Conservation (phyloP, 2,329 filamentous ascomycete genomes). For the Macrophomina pseudophaseolina region DNA sequence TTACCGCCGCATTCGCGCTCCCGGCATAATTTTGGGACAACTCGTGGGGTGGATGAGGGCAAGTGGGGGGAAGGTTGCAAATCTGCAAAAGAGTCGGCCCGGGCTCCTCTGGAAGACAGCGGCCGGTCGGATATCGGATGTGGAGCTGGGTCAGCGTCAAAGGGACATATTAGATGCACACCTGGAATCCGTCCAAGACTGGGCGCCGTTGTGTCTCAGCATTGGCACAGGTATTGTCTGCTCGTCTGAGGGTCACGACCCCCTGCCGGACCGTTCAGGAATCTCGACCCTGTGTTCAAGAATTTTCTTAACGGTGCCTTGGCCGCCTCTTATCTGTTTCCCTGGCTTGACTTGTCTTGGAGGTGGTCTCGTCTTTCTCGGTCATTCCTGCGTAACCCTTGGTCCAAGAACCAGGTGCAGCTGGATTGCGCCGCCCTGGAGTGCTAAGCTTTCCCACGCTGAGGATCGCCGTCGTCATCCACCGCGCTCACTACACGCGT, state of each 20-base stretch:
- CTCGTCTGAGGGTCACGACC: constrained; percentile 6
- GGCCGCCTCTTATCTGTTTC: constrained; percentile 23
- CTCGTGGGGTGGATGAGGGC: constrained; percentile 1
- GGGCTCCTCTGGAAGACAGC: not conserved
- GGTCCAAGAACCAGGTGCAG: constrained; percentile 26
- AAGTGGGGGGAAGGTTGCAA: constrained; percentile 2
- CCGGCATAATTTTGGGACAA: not conserved
- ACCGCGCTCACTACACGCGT: constrained; percentile 21
- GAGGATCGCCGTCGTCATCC: constrained; percentile 10
- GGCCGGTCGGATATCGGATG: constrained; percentile 14
- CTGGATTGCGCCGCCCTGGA: constrained; percentile 14
- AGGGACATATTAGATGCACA: constrained; percentile 6
- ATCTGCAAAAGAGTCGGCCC: constrained; percentile 5
- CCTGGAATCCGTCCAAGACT: constrained; percentile 20
- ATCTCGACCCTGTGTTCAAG: constrained; percentile 24
- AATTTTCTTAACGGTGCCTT: constrained; percentile 24
- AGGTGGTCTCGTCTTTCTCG: constrained; percentile 17
- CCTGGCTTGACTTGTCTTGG: constrained; percentile 27
- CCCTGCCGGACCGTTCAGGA: constrained; percentile 21
- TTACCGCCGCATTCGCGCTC: not conserved
- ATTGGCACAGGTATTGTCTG: constrained; percentile 20
- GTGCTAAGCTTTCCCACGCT: constrained; percentile 21
- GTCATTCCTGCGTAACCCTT: constrained; percentile 27
- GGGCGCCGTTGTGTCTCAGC: constrained; percentile 20
- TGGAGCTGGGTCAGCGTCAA: constrained; percentile 14